Evolutionary conservation across 148 eudicot species (phyloP), one percentile per base, ranked within the genome.

Genomic region (Rhododendron williamsianum): DNA sequence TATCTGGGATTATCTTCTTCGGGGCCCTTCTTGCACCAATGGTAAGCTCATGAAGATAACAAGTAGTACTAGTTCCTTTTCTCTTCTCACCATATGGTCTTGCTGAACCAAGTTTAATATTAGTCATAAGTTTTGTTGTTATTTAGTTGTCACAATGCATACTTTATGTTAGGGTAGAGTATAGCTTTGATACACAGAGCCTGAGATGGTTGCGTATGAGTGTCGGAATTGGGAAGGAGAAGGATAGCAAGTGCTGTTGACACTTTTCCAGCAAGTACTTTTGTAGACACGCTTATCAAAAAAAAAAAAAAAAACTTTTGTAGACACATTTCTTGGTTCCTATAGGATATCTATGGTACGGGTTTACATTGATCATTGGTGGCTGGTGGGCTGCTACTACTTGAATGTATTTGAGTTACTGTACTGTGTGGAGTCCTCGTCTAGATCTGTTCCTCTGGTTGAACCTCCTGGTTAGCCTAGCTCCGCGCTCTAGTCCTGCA

Each of bases 21-120:
- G 98, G 99, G 80, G 99, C 98, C 80, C 94, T 96, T 73, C 86
- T 96, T 86, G 99, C 99, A 87, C 99, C 99, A 86, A 86, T 83
- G 76, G 99, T 96, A 93, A 94, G 99, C 74, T 90, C 79, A 16
- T 79, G 45, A 79, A 52, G 65, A 83, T 49, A 27, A 45, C 41
- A 84, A 73, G 12, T 38, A 27, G 35, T 38, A 27, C 16, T 82
- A 9, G 38, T 82, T 67, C 33, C 56, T 78, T 58, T 35, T 65
- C 3, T 25, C 6, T 45, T 65, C 76, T 41, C 52, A 41, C 23
- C n/a, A 38, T 78, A 21, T n/a, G 80, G 33, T 78, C 54, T 78
- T n/a, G 46, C 25, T 78, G 54, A 43, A 21, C 7, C 35, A 45
- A 82, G 52, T 43, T 45, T 35, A 15, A 36, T 33, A 35, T 21